Evolutionary conservation across 78 protist species (phyloP).

Genomic region (Dictyostelium brefeldianum): DNA sequence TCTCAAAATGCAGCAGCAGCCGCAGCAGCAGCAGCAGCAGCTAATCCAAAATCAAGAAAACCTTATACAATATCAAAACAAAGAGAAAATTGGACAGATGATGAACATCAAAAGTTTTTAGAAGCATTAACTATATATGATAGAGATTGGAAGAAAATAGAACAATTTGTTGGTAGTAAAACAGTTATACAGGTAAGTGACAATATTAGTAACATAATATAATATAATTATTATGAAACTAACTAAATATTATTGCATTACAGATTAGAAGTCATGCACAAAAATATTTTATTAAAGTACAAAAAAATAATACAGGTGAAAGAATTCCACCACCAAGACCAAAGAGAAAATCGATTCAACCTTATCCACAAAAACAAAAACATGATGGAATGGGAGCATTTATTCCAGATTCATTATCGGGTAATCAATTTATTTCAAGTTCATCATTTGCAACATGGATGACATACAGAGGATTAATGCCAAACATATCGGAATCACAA

Average conservation of each 20-base stretch:
- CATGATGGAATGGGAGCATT: slow-evolving; percentile 33
- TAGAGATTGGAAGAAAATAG: slow-evolving; percentile 91
- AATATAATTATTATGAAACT: not conserved
- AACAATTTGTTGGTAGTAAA: slow-evolving; percentile 83
- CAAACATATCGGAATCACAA: slow-evolving; percentile 14
- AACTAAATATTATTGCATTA: too few relatives aligned
- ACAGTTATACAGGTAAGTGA: slow-evolving; percentile 72
- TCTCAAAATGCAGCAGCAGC: not conserved
- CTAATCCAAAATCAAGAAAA: slow-evolving; percentile 61
- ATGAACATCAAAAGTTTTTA: slow-evolving; percentile 83
- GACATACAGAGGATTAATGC: slow-evolving; percentile 67
- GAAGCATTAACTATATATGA: slow-evolving; percentile 85
- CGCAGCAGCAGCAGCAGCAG: not conserved
- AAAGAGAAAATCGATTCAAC: slow-evolving; percentile 80
- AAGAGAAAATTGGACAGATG: slow-evolving; percentile 88
- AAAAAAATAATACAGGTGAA: slow-evolving; percentile 84
- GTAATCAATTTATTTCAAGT: slow-evolving; percentile 50
- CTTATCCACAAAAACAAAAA: slow-evolving; percentile 76
- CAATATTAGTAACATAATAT: not conserved
- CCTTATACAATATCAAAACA: slow-evolving; percentile 87
- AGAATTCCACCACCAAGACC: slow-evolving; percentile 86
- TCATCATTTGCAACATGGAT: slow-evolving; percentile 62
- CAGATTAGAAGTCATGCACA: slow-evolving; percentile 90
- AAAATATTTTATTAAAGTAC: slow-evolving; percentile 84
- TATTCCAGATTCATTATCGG: slow-evolving; percentile 51